A percentile compares a stretch with the other conserved stretches of the same genome.
Conservation (phyloP, 345 rosid genomes). For the Rhizophora apiculata region DNA sequence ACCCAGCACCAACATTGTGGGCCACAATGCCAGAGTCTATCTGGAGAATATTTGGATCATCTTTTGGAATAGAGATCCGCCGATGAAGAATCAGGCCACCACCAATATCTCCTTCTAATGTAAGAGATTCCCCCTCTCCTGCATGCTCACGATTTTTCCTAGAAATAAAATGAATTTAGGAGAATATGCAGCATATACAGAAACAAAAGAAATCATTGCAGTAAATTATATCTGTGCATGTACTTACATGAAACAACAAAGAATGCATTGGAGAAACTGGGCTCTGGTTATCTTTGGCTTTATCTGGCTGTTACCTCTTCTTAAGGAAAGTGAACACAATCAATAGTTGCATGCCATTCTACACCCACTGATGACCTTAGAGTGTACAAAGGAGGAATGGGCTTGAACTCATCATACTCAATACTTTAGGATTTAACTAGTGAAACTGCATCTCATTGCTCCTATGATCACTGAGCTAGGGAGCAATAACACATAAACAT, state of each 20-base stretch:
- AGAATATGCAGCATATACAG: neutral
- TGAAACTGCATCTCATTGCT: too few relatives aligned
- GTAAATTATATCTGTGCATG: neutral
- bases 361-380: too few relatives aligned
- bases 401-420: too few relatives aligned
- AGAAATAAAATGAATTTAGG: conserved; percentile 19
- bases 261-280: neutral
- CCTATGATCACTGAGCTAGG: too few relatives aligned
- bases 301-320: neutral
- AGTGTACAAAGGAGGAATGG: too few relatives aligned
- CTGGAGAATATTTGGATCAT: conserved; percentile 43
- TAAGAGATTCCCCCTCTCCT: conserved; percentile 66
- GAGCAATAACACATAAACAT: too few relatives aligned
- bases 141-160: conserved; percentile 78
- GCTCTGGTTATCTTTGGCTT: neutral
- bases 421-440: too few relatives aligned
- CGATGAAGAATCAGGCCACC: conserved; percentile 74
- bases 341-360: too few relatives aligned
- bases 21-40: conserved; percentile 68
- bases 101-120: conserved; percentile 69
- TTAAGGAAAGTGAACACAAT: neutral
- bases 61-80: conserved; percentile 43
- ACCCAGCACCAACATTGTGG: conserved; percentile 81
- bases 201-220: neutral
- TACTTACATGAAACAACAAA: neutral